These are phyloP conservation scores for Plantago ovata DNA, from an alignment of 257 asterid genomes.

Conservation along the genomic window DNA sequence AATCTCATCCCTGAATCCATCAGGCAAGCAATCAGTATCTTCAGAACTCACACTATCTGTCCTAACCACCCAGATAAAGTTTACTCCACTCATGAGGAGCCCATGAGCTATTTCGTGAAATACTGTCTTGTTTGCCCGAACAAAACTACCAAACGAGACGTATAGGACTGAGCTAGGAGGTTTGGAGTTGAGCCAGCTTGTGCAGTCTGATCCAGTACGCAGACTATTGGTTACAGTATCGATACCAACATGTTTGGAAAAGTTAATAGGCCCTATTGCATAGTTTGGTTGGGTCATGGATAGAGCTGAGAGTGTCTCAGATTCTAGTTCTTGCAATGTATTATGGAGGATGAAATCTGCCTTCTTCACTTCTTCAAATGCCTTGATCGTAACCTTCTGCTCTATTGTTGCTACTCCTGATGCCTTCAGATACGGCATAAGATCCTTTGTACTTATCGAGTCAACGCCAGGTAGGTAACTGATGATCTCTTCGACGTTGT, in stretches of 20 bases:
- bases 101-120: constrained; percentile 52
- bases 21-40: constrained; percentile 20
- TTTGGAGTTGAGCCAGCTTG: constrained; percentile 44
- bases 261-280: constrained; percentile 50
- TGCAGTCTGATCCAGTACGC: constrained; percentile 44
- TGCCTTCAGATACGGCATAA: constrained; percentile 41
- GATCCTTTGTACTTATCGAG: constrained; percentile 43
- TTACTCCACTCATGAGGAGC: constrained; percentile 41
- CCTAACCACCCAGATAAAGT: constrained; percentile 64
- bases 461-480: constrained; percentile 58
- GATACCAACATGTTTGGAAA: constrained; percentile 17
- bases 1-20: constrained; percentile 22
- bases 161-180: constrained; percentile 45
- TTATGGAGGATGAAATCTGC: constrained; percentile 65
- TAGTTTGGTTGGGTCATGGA: constrained; percentile 34
- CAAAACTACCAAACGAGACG: constrained; percentile 60
- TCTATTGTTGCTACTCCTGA: constrained; percentile 23
- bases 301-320: constrained; percentile 34
- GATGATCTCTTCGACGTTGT: constrained; percentile 40
- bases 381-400: constrained; percentile 24
- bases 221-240: constrained; percentile 30
- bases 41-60: constrained; percentile 25
- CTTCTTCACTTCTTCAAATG: constrained; percentile 46
- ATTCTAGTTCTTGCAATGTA: constrained; percentile 61
- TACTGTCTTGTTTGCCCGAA: constrained; percentile 25